Evolutionary conservation across 352 stramenopile genomes (phyloP).

Genomic region (Halophytophthora batemanensis): DNA sequence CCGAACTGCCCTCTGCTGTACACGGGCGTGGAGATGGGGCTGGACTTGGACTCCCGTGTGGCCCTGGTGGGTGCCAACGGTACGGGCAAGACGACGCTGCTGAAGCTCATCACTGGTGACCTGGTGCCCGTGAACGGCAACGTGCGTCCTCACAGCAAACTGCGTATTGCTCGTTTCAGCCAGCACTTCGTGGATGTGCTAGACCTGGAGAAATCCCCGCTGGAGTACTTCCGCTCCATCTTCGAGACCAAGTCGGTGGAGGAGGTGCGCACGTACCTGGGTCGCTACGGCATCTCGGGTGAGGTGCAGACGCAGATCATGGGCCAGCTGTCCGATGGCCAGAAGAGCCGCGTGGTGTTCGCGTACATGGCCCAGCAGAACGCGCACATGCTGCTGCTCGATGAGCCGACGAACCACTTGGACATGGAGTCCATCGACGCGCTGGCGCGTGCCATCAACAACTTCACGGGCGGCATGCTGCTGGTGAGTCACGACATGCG

Average conservation of each 20-base stretch:
- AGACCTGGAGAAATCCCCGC: constrained; percentile 91
- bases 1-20: constrained; percentile 91
- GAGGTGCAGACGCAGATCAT: constrained; percentile 97
- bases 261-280: constrained; percentile 94
- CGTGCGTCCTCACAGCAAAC: constrained; percentile 94
- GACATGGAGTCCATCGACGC: constrained; percentile 97
- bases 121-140: constrained; percentile 92
- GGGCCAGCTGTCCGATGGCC: constrained; percentile 94
- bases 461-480: constrained; percentile 97
- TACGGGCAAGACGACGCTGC: constrained; percentile 95
- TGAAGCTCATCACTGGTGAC: constrained; percentile 98
- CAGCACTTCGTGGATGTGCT: constrained; percentile 99
- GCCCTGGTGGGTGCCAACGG: constrained; percentile 97
- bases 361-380: constrained; percentile 96
- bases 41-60: constrained; percentile 97
- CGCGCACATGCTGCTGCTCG: constrained; percentile 94
- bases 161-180: constrained; percentile 96
- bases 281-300: constrained; percentile 95
- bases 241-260: constrained; percentile 94
- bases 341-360: constrained; percentile 98
- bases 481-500: constrained; percentile 99
- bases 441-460: constrained; percentile 96
- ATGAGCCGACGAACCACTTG: constrained; percentile 91
- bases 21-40: constrained; percentile 92
- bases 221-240: constrained; percentile 96